phyloP scores from a whole-genome alignment of 805 yeast genomes.

The Priceomyces fermenticarens region DNA sequence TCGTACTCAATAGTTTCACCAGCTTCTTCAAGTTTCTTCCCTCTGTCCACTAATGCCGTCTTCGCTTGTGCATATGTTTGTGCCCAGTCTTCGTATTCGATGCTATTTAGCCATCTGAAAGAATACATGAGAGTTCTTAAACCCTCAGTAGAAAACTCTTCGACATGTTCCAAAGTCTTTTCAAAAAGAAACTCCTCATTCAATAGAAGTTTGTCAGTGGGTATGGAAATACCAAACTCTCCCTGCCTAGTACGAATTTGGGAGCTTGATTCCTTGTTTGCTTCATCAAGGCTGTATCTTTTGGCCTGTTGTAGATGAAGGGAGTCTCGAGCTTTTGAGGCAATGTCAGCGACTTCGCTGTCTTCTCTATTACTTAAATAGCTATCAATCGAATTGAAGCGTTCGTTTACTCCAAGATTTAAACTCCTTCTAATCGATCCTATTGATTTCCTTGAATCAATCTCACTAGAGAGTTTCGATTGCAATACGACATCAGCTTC shows the following conservation, averaged over 20 bases:
- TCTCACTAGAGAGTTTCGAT: conserved; percentile 42
- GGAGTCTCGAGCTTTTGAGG: conserved; percentile 52
- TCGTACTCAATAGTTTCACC: conserved; percentile 71
- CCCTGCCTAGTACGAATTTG: conserved; percentile 6
- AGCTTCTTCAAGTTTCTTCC: conserved; percentile 59
- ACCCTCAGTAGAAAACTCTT: conserved; percentile 93
- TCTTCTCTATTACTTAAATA: conserved; percentile 46
- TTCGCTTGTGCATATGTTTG: conserved; percentile 69
- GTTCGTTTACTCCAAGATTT: conserved; percentile 7
- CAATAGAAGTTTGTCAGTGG: conserved; percentile 53
- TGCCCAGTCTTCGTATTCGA: conserved; percentile 67
- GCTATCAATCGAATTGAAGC: conserved; percentile 47
- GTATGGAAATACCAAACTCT: conserved; percentile 12
- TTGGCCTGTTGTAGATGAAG: conserved; percentile 57
- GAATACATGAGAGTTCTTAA: conserved; percentile 85
- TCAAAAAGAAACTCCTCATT: conserved; percentile 80
- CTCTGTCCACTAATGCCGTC: conserved; percentile 67
- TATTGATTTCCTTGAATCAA: conserved; percentile 27
- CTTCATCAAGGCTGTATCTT: conserved; percentile 42
- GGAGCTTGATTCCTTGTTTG: conserved; percentile 1
- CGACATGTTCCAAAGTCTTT: conserved; percentile 84
- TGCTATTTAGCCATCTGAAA: conserved; percentile 62
- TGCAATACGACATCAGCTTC: conserved; percentile 77
- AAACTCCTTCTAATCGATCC: conserved; percentile 29
- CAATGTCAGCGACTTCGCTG: conserved; percentile 52